Base-by-base conservation (phyloP, 805 yeast genomes). In the Cyberlindnera amylophila region DNA sequence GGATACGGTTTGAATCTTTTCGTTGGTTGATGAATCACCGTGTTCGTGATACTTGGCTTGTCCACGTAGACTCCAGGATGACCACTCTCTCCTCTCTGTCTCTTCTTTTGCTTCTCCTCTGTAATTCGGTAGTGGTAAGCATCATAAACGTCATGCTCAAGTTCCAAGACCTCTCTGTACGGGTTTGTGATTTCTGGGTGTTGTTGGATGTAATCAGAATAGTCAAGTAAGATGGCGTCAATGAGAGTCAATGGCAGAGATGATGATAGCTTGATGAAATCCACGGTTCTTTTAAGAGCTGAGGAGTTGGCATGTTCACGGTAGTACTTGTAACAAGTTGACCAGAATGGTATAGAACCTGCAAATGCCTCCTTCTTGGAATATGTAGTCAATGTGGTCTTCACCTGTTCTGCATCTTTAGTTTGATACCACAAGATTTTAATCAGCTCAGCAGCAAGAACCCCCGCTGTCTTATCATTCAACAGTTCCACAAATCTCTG, bases 301-400 rank as follows among this genome's bases (percentile, higher is more conserved):
- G 57, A 56, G 24, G 68, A 62, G 46, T 79, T 78, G 15, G 66
- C 61, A 36, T 66, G 66, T 1, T 51, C 40, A 17, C 67, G 69
- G 47, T 81, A 83, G 52, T 74, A 78, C 36, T 75, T 74, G 46
- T 82, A 70, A 46, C 64, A 79, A 31, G 71, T 69, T 10, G 61
- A 55, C 89, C 89, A 83, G 51, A 80, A 84, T 16, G 68, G 52
- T 5, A 61, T 59, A 1, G 79, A 72, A 6, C 63, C 53, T 34
- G 61, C 61, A 12, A 81, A 53, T 10, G 47, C 6, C 3, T 53
- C 51, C 17, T 48, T 39, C 17, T 52, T 60, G 15, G 61, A 45
- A 41, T 56, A 65, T 15, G 42, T 46, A 18, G 52, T 55, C 21
- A 66, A 50, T 19, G 53, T 44, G 46, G 62, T 63, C 41, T 64